A percentile compares a stretch with the other conserved stretches of the same genome.
Evolutionary conservation across 2,329 filamentous ascomycete species (phyloP).

Genomic region (Akanthomyces uredinophilus): DNA sequence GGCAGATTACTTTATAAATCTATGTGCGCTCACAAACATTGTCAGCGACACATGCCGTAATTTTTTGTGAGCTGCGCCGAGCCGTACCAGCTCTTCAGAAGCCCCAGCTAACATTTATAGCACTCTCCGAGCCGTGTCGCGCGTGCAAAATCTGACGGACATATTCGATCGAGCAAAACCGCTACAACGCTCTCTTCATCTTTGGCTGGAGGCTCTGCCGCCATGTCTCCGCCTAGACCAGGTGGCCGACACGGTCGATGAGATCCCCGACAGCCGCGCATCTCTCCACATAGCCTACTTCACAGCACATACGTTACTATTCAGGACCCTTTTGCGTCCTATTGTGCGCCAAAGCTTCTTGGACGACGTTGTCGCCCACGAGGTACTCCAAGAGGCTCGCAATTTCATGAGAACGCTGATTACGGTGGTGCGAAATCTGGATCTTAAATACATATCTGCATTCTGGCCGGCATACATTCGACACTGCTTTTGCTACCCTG

Average conservation of each 20-base stretch:
- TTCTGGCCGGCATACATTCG: slow-evolving; percentile 20
- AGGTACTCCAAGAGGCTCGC: slow-evolving; percentile 18
- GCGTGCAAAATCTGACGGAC: slow-evolving; percentile 8
- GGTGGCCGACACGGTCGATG: slow-evolving; percentile 1
- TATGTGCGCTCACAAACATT: slow-evolving; percentile 18
- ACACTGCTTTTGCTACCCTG: slow-evolving; percentile 19
- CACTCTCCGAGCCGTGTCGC: slow-evolving; percentile 17
- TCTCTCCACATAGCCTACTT: slow-evolving; percentile 17
- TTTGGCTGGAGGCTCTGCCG: slow-evolving; percentile 16
- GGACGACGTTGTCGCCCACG: neutral
- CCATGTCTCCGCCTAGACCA: slow-evolving; percentile 10
- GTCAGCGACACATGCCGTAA: slow-evolving; percentile 13
- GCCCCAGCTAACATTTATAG: slow-evolving; percentile 4
- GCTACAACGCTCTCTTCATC: slow-evolving; percentile 14
- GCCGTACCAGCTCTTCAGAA: neutral
- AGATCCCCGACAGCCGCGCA: slow-evolving; percentile 15
- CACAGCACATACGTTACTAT: slow-evolving; percentile 16
- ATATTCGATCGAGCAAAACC: slow-evolving; percentile 10
- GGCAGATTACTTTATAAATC: slow-evolving; percentile 15
- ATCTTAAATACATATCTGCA: slow-evolving; percentile 17
- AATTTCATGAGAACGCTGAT: slow-evolving; percentile 17
- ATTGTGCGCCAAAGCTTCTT: neutral
- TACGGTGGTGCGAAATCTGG: slow-evolving; percentile 17
- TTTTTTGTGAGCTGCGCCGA: slow-evolving; percentile 16
- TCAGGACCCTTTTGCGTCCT: slow-evolving; percentile 17